Evolutionary conservation across 176 grass and related monocot genomes (phyloP).

Genomic region (Canna indica): DNA sequence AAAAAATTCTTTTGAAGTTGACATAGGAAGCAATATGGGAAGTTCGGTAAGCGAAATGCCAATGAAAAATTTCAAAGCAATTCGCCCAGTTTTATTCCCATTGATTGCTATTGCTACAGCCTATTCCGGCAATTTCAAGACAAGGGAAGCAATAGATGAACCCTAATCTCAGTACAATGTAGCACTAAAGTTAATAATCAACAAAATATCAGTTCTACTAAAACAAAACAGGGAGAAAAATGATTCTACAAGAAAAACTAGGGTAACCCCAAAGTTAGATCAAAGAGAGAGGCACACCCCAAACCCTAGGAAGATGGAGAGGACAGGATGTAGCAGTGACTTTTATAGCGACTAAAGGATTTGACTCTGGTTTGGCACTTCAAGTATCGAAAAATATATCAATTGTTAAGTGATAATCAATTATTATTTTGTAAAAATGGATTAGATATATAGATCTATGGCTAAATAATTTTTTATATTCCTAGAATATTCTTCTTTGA

Average conservation of each 20-base stretch:
- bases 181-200: conserved; percentile 1
- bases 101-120: conserved; percentile 29
- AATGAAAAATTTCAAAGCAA: conserved; percentile 18
- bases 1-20: neutral
- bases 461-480: no score
- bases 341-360: neutral
- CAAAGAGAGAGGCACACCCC: neutral
- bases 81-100: conserved; percentile 33
- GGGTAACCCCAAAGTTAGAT: neutral
- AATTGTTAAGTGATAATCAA: no score
- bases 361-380: no score
- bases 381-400: no score
- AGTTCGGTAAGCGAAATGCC: conserved; percentile 31
- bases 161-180: conserved; percentile 30
- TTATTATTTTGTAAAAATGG: no score
- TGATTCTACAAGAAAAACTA: neutral
- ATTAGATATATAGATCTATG: no score
- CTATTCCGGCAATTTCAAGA: conserved; percentile 28
- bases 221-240: no score
- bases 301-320: neutral
- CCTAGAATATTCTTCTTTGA: no score
- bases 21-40: conserved; percentile 21
- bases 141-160: neutral
- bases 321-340: neutral
- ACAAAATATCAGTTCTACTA: neutral